Percentiles rank a stretch among this genome's conserved stretches.
Conservation (phyloP, 352 stramenopile species). For the Phytopythium delawarense region DNA sequence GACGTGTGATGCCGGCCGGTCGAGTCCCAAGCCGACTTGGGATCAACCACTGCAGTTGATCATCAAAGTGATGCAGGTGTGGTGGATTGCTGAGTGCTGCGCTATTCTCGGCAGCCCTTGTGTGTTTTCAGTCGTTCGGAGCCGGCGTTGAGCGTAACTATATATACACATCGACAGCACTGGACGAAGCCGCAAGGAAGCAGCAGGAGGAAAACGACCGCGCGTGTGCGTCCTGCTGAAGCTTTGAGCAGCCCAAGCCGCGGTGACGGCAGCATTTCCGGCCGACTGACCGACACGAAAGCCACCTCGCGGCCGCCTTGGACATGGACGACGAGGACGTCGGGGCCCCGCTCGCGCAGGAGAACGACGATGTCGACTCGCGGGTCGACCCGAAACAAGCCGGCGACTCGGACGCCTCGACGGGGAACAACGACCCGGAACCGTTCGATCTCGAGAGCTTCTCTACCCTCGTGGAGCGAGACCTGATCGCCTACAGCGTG, state of each 20-base stretch:
- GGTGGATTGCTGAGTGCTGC: not conserved
- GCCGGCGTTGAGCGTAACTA: not conserved
- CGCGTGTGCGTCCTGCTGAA: not conserved
- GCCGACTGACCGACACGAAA: not conserved
- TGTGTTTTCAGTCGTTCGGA: not conserved
- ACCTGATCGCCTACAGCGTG: conserved; percentile 66
- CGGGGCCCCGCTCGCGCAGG: not conserved
- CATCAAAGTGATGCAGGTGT: not conserved
- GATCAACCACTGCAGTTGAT: not conserved
- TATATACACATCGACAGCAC: not conserved
- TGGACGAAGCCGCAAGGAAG: not conserved
- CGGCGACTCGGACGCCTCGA: conserved; percentile 6
- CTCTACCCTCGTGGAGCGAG: conserved; percentile 51
- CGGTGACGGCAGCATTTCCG: not conserved
- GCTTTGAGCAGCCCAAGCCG: not conserved
- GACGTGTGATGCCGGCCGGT: not conserved
- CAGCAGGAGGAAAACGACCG: not conserved
- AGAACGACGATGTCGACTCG: conserved; percentile 6
- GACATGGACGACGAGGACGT: conserved; percentile 5
- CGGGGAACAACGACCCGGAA: conserved; percentile 14
- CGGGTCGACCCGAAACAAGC: conserved; percentile 1
- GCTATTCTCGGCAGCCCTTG: not conserved
- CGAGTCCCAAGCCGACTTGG: not conserved
- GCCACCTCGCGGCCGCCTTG: not conserved
- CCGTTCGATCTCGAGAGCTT: conserved; percentile 47